Percentiles rank a stretch among this genome's conserved stretches.
Evolutionary conservation across 345 rosid species (phyloP).

Genomic region (Aquilaria malaccensis): DNA sequence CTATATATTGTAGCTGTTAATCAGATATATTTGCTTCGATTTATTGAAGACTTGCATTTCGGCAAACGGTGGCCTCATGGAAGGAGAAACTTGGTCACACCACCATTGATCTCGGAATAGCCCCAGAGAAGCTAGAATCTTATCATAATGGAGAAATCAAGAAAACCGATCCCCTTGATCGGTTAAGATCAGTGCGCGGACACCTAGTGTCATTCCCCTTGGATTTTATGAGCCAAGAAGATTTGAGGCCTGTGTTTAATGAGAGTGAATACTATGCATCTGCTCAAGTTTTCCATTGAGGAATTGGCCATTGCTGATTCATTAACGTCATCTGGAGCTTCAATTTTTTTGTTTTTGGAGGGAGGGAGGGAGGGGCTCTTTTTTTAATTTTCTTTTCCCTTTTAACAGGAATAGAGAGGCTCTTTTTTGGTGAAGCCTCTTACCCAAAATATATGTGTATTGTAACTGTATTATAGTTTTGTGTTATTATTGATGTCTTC

Average conservation of each 20-base stretch:
- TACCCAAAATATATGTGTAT: too few species aligned
- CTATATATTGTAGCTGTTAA: constrained; percentile 6
- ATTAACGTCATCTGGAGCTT: too few species aligned
- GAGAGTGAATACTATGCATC: constrained; percentile 97
- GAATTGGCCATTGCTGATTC: neutral
- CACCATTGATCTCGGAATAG: constrained; percentile 88
- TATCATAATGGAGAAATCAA: constrained; percentile 54
- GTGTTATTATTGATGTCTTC: too few species aligned
- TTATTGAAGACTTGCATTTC: constrained; percentile 43
- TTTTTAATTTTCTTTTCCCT: too few species aligned
- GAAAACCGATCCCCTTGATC: constrained; percentile 53
- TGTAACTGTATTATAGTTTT: too few species aligned
- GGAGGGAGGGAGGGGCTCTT: too few species aligned
- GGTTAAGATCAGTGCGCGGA: constrained; percentile 57
- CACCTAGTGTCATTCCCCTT: constrained; percentile 92
- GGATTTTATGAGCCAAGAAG: constrained; percentile 93
- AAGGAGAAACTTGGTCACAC: constrained; percentile 83
- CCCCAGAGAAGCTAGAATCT: constrained; percentile 65
- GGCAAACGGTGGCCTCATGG: constrained; percentile 60
- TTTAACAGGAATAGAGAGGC: too few species aligned
- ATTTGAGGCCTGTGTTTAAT: constrained; percentile 84
- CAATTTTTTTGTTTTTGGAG: too few species aligned
- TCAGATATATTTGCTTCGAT: neutral
- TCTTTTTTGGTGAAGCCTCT: too few species aligned
- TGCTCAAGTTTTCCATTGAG: constrained; percentile 81